phyloP scores from a whole-genome alignment of 768 basidiomycete genomes.

The Botryobasidium botryosum region DNA sequence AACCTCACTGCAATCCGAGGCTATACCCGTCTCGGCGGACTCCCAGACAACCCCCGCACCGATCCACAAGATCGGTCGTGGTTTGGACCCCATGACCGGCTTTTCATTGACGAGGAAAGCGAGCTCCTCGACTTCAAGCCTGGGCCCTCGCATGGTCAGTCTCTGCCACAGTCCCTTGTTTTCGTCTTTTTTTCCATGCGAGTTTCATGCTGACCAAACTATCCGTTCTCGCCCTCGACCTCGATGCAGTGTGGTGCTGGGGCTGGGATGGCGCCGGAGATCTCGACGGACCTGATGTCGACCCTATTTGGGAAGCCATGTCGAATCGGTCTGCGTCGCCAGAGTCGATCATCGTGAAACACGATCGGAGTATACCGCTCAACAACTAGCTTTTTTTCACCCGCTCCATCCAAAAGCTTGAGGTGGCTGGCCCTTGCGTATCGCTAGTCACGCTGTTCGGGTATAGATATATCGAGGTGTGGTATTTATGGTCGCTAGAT shows the following conservation, averaged over 20 bases:
- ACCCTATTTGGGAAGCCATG: constrained; percentile 90
- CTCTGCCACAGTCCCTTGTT: neutral
- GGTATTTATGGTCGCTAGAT: too few relatives aligned
- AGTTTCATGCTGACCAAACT: neutral
- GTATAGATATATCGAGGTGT: too few relatives aligned
- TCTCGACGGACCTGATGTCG: constrained; percentile 92
- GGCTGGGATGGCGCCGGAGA: constrained; percentile 99
- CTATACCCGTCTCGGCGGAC: constrained; percentile 85
- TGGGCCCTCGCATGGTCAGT: constrained; percentile 77
- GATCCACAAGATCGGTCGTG: constrained; percentile 96
- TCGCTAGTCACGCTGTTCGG: too few relatives aligned
- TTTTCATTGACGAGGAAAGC: constrained; percentile 80
- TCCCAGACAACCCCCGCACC: constrained; percentile 87
- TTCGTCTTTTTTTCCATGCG: neutral
- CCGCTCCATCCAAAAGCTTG: too few relatives aligned
- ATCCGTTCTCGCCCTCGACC: neutral
- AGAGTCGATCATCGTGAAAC: constrained; percentile 52
- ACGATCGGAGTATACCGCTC: constrained; percentile 36
- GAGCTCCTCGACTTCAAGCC: constrained; percentile 57
- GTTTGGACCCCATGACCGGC: constrained; percentile 93
- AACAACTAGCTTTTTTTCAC: too few relatives aligned
- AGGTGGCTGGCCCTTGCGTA: too few relatives aligned
- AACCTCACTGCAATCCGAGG: constrained; percentile 95
- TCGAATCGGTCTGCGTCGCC: constrained; percentile 35
- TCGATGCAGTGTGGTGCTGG: constrained; percentile 85